Percentiles rank a stretch among this genome's conserved stretches.
These are phyloP conservation scores for Pseudogymnoascus sp. DNA, from an alignment of 2,329 filamentous ascomycete genomes.

Conservation along the genomic window DNA sequence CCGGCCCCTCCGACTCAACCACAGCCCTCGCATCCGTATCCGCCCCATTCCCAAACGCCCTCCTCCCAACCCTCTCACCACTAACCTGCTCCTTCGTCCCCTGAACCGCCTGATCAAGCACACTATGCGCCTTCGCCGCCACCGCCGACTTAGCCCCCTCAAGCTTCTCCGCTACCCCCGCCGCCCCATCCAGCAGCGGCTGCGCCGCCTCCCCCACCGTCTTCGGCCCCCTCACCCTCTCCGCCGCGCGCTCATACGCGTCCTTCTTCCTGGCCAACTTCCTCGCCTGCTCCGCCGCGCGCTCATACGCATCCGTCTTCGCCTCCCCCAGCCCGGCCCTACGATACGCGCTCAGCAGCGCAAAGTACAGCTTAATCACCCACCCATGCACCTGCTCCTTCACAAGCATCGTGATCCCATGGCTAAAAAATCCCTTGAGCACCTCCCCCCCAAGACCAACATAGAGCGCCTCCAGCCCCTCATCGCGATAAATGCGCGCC, in stretches of 20 bases:
- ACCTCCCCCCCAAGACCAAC: constrained; percentile 69
- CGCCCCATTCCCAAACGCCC: background rate
- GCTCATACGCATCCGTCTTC: constrained; percentile 14
- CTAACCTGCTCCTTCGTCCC: background rate
- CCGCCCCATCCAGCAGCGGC: background rate
- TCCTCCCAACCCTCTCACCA: constrained; percentile 10
- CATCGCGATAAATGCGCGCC: constrained; percentile 46
- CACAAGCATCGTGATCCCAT: constrained; percentile 79
- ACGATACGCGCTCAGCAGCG: constrained; percentile 43
- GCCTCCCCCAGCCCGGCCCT: constrained; percentile 31
- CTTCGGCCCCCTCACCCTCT: background rate
- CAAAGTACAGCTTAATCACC: constrained; percentile 64
- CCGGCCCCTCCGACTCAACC: background rate
- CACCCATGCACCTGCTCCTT: constrained; percentile 69
- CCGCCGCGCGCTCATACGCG: constrained; percentile 17
- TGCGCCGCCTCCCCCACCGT: background rate
- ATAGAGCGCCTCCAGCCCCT: constrained; percentile 65
- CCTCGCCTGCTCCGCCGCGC: constrained; percentile 12
- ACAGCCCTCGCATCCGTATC: background rate
- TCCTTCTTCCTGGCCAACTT: constrained; percentile 13
- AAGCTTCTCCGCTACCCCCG: background rate
- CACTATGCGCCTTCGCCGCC: background rate
- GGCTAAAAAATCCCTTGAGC: constrained; percentile 73
- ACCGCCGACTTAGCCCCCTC: background rate
- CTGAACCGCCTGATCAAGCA: constrained; percentile 10